Base-by-base conservation (phyloP, 257 asterid genomes). In the Haberlea rhodopensis region DNA sequence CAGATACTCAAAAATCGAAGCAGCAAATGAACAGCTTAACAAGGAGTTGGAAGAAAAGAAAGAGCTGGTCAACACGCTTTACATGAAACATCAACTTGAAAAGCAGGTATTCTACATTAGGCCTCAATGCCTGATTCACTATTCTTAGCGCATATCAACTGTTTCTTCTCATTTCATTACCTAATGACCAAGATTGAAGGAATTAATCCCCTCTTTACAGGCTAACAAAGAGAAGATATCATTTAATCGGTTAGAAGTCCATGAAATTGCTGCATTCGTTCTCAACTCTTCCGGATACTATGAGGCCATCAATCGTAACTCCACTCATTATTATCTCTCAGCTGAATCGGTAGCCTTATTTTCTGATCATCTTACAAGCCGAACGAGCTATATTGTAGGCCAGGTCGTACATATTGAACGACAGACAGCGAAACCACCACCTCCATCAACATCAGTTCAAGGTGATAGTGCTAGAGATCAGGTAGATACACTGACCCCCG, bases 141-240 rank as follows among this genome's bases (percentile, higher is more conserved):
- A 18, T 32, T 23, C 21, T 32, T 52, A 20, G 2, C 27, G 49
- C 2, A 23, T 28, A 16, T 46, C 29, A 13, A 40, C 63, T 27
- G 19, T 52, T 54, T 20, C 46, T 40, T 53, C 43, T 26, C 48
- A n/a, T 34, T n/a, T 37, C 19, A 56, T 24, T 40, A 28, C 51
- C 27, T 3, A 25, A 8, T 59, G 23, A 18, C 16, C 27, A 31
- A 16, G 23, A 18, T 19, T 66, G 18, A 56, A 26, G 10, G 26
- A 34, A 53, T 19, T 15, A 28, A 56, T 43, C 57, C 26, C 45
- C 53, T 23, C 34, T 22, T 53, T 6, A 49, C 88, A 94, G 99
- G 85, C 95, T 16, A 94, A 81, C 86, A 90, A 94, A 74, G 99
- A 94, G 85, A 87, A 73, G 86, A 87, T 94, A 80, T 87, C 96